phyloP scores from a whole-genome alignment of 2,329 filamentous ascomycete genomes.

The Paraphaeosphaeria sporulosa region DNA sequence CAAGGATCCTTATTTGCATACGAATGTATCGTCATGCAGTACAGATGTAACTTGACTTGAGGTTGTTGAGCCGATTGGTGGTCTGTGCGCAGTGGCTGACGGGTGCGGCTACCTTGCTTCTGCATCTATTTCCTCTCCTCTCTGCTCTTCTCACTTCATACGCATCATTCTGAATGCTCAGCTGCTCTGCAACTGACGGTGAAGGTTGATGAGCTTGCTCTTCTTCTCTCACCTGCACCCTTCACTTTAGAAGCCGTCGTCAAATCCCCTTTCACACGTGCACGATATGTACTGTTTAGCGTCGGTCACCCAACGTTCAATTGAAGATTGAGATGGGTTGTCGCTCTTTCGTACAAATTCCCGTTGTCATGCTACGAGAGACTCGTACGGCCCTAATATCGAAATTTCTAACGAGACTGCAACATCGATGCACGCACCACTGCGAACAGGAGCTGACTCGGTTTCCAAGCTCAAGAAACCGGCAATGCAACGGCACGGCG shows the following conservation, averaged over 20 bases:
- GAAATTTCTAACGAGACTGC: neutral
- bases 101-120: neutral
- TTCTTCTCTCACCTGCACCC: neutral
- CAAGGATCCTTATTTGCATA: too few species aligned
- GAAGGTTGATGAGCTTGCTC: neutral
- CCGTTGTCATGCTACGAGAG: neutral
- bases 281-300: too few species aligned
- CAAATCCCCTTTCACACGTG: too few species aligned
- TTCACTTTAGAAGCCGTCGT: too few species aligned
- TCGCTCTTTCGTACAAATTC: neutral
- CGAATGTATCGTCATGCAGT: neutral
- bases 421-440: neutral
- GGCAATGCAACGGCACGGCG: neutral
- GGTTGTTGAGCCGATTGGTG: neutral
- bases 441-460: neutral
- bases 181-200: too few species aligned
- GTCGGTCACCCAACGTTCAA: too few species aligned
- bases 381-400: neutral
- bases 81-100: conserved; percentile 1
- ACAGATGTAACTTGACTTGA: neutral
- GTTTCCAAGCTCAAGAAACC: neutral
- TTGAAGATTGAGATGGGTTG: too few species aligned
- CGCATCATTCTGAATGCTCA: too few species aligned
- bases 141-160: too few species aligned
- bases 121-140: too few species aligned